These are phyloP conservation scores for Scalesia atractyloides DNA, from an alignment of 129 eudicot genomes.

Conservation along the genomic window DNA sequence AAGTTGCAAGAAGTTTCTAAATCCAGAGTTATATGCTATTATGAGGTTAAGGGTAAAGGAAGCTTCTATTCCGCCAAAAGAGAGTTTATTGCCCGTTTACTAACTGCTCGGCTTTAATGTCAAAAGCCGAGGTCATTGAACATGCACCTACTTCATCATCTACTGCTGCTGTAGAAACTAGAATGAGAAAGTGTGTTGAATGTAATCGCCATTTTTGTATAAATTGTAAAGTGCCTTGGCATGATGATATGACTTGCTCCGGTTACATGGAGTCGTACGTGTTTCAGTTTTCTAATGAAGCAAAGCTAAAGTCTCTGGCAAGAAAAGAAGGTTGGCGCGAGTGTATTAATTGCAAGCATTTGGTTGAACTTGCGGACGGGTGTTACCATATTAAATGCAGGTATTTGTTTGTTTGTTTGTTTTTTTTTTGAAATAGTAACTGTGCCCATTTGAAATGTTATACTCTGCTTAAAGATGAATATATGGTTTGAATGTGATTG, in stretches of 20 bases:
- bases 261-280: slow-evolving; percentile 38
- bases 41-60: slow-evolving; percentile 64
- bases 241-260: slow-evolving; percentile 47
- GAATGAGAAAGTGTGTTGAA: slow-evolving; percentile 43
- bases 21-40: slow-evolving; percentile 45
- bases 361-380: slow-evolving; percentile 58
- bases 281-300: slow-evolving; percentile 43
- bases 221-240: slow-evolving; percentile 68
- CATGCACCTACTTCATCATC: slow-evolving; percentile 11
- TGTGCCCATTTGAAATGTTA: no score
- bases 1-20: slow-evolving; percentile 52
- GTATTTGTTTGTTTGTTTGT: slow-evolving; percentile 43
- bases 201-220: slow-evolving; percentile 54
- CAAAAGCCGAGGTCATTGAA: slow-evolving; percentile 43
- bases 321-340: slow-evolving; percentile 50
- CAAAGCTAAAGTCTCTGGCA: slow-evolving; percentile 50
- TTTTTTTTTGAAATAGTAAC: no score
- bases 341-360: slow-evolving; percentile 53
- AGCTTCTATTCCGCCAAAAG: slow-evolving; percentile 58
- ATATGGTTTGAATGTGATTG: slow-evolving; percentile 9
- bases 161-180: slow-evolving; percentile 10
- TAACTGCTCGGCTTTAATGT: slow-evolving; percentile 61
- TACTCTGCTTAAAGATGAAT: background rate
- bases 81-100: slow-evolving; percentile 72
- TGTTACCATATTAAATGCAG: slow-evolving; percentile 71